These are phyloP conservation scores for Scedosporium apiospermum DNA, from an alignment of 2,329 filamentous ascomycete genomes.

Conservation along the genomic window DNA sequence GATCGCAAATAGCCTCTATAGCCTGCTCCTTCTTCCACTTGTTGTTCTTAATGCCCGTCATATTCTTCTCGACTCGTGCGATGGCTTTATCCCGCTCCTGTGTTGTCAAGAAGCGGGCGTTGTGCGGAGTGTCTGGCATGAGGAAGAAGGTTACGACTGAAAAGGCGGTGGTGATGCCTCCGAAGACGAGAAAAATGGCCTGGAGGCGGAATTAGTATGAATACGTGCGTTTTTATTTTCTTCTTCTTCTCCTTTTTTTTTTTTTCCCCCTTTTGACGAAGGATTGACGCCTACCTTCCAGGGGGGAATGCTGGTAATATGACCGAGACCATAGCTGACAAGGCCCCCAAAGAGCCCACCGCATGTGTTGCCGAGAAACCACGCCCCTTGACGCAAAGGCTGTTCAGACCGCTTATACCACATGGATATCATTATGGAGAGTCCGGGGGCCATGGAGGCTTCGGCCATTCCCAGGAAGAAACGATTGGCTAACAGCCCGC, in stretches of 20 bases:
- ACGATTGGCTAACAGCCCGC: slow-evolving; percentile 18
- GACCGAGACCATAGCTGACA: slow-evolving; percentile 20
- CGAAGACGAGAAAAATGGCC: slow-evolving; percentile 16
- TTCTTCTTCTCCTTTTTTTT: neutral
- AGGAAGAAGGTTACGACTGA: slow-evolving; percentile 30
- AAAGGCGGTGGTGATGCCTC: slow-evolving; percentile 14
- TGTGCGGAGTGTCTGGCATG: slow-evolving; percentile 42
- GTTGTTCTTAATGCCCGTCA: slow-evolving; percentile 19
- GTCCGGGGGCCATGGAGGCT: slow-evolving; percentile 19
- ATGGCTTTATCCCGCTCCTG: slow-evolving; percentile 20
- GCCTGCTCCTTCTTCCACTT: slow-evolving; percentile 18
- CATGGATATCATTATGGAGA: slow-evolving; percentile 20
- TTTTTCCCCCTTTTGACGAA: neutral
- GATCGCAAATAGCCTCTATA: slow-evolving; percentile 17
- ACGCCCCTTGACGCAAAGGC: slow-evolving; percentile 20
- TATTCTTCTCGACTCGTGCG: slow-evolving; percentile 18
- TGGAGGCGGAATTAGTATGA: neutral
- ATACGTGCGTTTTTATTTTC: neutral
- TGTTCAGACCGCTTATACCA: slow-evolving; percentile 23
- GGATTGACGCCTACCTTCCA: slow-evolving; percentile 8
- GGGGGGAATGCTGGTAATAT: slow-evolving; percentile 12
- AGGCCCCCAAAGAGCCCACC: slow-evolving; percentile 19
- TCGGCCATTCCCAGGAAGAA: slow-evolving; percentile 24
- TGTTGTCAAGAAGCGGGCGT: slow-evolving; percentile 14
- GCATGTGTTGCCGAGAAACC: slow-evolving; percentile 23